Conservation (phyloP, 345 rosid species). For the Adansonia digitata region DNA sequence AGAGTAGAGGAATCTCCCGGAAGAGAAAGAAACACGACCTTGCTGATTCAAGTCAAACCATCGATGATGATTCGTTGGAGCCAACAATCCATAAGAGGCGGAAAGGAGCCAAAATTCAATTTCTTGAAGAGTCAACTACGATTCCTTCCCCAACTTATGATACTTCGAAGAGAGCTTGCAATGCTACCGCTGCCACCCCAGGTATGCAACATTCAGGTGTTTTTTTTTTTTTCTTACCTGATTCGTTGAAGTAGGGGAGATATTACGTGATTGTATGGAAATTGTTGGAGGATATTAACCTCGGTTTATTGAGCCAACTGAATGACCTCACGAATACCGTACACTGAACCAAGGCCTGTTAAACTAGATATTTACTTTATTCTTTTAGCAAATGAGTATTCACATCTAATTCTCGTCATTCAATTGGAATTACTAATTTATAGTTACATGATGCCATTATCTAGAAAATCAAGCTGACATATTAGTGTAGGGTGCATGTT, state of each 20-base stretch:
- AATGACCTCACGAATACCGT: no score
- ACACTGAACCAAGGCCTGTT: background rate
- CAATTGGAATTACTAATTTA: background rate
- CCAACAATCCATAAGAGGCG: conserved; percentile 21
- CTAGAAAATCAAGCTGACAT: background rate
- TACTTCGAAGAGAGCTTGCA: conserved; percentile 5
- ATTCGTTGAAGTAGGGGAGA: no score
- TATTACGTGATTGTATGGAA: no score
- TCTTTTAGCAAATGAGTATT: no score
- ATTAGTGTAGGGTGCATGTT: background rate
- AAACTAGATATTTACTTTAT: no score
- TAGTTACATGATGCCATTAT: no score
- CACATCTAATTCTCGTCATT: background rate
- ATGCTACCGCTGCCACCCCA: conserved; percentile 19
- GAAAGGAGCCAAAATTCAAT: conserved; percentile 21
- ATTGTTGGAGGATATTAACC: background rate
- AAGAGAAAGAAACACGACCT: conserved; percentile 29
- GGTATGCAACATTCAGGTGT: conserved; percentile 24
- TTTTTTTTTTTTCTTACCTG: background rate
- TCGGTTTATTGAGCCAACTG: no score
- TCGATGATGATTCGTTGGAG: conserved; percentile 19
- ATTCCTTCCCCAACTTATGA: conserved; percentile 6
- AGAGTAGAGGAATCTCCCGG: conserved; percentile 55
- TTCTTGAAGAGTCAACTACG: conserved; percentile 4
- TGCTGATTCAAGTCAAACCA: conserved; percentile 11